Base-by-base conservation (phyloP, 129 eudicot species). In the Escallonia herrerae region DNA sequence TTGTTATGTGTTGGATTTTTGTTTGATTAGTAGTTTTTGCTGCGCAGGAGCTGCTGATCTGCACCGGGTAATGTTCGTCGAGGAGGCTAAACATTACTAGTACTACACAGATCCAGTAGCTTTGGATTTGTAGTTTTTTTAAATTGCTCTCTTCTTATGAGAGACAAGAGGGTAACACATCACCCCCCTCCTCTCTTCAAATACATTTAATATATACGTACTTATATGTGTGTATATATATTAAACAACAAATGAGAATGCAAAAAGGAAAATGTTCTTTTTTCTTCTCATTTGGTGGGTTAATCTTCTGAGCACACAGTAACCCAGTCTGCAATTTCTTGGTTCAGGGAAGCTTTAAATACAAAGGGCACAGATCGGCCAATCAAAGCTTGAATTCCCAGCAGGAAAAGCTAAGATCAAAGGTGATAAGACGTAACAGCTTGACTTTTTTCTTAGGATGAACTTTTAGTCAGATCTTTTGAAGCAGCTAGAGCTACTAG, bases 341-440 rank as follows among this genome's bases (percentile, higher is more conserved):
- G 72, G 66, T 58, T 75, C 71, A 63, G 79, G 59, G 9, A 51
- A 68, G 70, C 75, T 68, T 68, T 76, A 68, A 63, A 33, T 58
- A 64, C 65, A 7, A 62, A 60, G 50, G 6, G 9, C 64, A 44
- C 64, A 44, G 53, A 43, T 62, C 51, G 63, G 15, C 45, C 37
- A 65, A 65, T 2, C 6, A n/a, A 63, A 40, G 40, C 49, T 65
- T 50, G 52, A 52, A 65, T 51, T 45, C 40, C 10, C 41, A 54
- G 52, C 44, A n/a, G 56, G 41, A 11, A 53, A 53, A n/a, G 58
- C 4, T 53, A 6, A 14, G 58, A 53, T 53, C 33, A 53, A 53
- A 53, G 58, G 58, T 53, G 54, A 13, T 53, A 33, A 49, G 9
- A 1, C 4, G 12, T 11, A 49, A 49, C 3, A n/a, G 11, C 12